Evolutionary conservation across 352 stramenopile species (phyloP).

Genomic region (Pythium oligandrum): DNA sequence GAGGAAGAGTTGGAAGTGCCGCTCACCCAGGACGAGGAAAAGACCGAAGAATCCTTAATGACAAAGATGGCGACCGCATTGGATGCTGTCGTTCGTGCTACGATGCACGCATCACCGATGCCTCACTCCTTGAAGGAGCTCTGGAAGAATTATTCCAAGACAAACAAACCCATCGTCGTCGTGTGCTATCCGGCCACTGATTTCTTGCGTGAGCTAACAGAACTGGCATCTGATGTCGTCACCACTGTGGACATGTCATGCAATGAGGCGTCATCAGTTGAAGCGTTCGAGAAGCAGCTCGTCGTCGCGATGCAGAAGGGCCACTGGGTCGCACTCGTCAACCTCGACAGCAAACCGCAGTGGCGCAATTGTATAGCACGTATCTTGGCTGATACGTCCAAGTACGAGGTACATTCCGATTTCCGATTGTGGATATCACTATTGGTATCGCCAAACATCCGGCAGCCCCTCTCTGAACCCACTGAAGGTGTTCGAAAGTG

Average conservation of each 20-base stretch:
- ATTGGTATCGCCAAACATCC: constrained; percentile 1
- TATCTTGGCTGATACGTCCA: constrained; percentile 28
- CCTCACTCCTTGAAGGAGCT: constrained; percentile 13
- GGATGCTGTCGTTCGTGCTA: too few relatives aligned
- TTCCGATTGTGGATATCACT: constrained; percentile 61
- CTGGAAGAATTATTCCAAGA: constrained; percentile 35
- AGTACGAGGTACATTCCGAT: constrained; percentile 34
- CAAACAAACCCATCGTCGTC: constrained; percentile 26
- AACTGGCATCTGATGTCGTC: constrained; percentile 24
- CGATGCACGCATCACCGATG: neutral
- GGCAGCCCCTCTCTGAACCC: neutral
- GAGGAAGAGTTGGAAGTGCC: too few relatives aligned
- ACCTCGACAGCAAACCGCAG: constrained; percentile 21
- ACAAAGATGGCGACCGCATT: too few relatives aligned
- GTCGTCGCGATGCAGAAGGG: constrained; percentile 41
- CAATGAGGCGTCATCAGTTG: constrained; percentile 9
- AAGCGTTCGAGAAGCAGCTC: constrained; percentile 29
- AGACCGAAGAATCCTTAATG: neutral
- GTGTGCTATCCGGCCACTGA: constrained; percentile 22
- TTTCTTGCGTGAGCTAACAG: constrained; percentile 28
- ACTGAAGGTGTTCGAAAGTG: neutral
- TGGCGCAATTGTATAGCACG: constrained; percentile 20
- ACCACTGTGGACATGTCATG: constrained; percentile 25
- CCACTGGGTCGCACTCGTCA: constrained; percentile 45
- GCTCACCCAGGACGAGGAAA: too few relatives aligned